Base-by-base conservation (phyloP, 345 rosid species). In the Diplotaxis tenuifolia region DNA sequence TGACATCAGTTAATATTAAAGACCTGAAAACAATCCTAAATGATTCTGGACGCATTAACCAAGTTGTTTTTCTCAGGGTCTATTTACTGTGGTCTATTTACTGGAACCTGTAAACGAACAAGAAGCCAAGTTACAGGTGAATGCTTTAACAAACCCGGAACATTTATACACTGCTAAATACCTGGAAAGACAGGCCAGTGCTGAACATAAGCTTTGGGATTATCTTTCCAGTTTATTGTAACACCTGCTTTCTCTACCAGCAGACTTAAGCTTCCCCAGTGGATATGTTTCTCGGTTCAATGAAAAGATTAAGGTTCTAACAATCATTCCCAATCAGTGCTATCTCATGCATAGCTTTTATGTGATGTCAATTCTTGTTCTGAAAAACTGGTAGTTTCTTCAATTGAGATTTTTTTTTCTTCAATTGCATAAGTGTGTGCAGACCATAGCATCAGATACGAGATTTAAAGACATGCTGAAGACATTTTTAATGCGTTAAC, bases 131-230 rank as follows among this genome's bases (percentile, higher is more conserved):
- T n/a, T n/a, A n/a, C n/a, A n/a, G n/a, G n/a, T n/a, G n/a, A 75
- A 7, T 6, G 7, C 4, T 40, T 12, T 4, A 57, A 57, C 34
- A 57, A 1, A n/a, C 20, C 19, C 4, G 6, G 11, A n/a, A 56
- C 20, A 25, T 27, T 9, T 28, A 8, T 15, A 7, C 40, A 34
- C 5, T 0, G 21, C 31, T 56, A 79, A 64, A 69, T 47, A 89
- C 97, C 97, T 95, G 99, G 77, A 93, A 93, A 78, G 98, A 91
- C 54, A 93, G 76, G 76, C 97, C 97, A 1, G 99, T 95, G 86
- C 99, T 91, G 92, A 95, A 91, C 97, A 95, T 88, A 65, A 95
- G 97, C 73, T 55, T 62, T 11, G 3, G n/a, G 9, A 53, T 21
- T 65, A 59, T 49, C 42, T 64, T 64, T 79, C 83, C 88, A 94